Conservation (phyloP, 768 basidiomycete genomes). For the Mycena epipterygia region DNA sequence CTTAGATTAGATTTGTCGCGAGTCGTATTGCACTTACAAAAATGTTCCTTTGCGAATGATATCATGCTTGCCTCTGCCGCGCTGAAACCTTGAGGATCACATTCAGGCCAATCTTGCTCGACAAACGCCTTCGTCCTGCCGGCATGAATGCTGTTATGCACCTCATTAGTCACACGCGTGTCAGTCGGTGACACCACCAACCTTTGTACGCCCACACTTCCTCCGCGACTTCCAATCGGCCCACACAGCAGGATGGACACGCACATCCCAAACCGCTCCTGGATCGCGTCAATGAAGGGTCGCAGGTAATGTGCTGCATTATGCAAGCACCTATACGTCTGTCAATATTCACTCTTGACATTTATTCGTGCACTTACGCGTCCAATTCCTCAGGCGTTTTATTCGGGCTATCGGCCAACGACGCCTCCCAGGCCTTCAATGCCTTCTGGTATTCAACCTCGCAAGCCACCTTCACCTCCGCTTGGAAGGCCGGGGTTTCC, state of each 20-base stretch:
- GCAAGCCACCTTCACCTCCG: neutral
- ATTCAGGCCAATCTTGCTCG: neutral
- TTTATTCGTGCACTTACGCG: neutral
- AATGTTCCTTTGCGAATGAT: neutral
- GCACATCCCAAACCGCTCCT: slow-evolving; percentile 10
- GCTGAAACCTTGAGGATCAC: neutral
- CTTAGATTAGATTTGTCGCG: too few species aligned
- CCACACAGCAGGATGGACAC: neutral
- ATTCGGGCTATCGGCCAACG: slow-evolving; percentile 5
- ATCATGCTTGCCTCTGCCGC: neutral
- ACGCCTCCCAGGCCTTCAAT: neutral
- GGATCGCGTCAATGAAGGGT: slow-evolving; percentile 1
- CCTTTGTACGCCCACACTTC: neutral
- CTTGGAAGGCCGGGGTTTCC: neutral
- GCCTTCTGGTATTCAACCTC: neutral
- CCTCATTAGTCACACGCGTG: too few species aligned
- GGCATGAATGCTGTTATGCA: slow-evolving; percentile 9
- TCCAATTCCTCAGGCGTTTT: neutral
- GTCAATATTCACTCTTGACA: neutral
- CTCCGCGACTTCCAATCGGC: slow-evolving; percentile 3
- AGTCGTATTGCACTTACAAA: neutral
- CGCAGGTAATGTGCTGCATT: slow-evolving; percentile 3
- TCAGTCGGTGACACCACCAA: too few species aligned
- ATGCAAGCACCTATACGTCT: neutral
- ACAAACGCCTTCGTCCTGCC: neutral